phyloP scores from a whole-genome alignment of 1,139 yeast genomes.

The Meyerozyma guilliermondii region DNA sequence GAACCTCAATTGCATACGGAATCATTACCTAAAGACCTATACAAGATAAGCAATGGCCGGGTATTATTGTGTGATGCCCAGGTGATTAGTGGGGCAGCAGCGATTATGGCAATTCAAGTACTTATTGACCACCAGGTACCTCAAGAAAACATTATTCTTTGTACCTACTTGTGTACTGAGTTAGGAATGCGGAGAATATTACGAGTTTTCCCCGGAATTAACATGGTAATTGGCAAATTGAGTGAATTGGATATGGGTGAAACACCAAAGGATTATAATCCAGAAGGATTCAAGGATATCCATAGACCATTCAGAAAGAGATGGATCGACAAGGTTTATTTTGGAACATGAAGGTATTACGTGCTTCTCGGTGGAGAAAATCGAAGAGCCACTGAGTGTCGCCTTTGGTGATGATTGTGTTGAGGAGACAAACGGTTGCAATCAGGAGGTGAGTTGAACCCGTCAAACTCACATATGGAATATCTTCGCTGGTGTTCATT shows the following conservation, averaged over 20 bases:
- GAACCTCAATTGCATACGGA: slow-evolving; percentile 89
- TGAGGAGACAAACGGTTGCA: slow-evolving; percentile 4
- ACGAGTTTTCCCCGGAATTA: slow-evolving; percentile 66
- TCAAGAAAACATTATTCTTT: slow-evolving; percentile 59
- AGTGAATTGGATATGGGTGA: slow-evolving; percentile 33
- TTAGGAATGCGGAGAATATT: slow-evolving; percentile 72
- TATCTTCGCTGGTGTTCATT: slow-evolving; percentile 6
- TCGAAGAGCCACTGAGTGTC: slow-evolving; percentile 28
- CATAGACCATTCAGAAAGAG: slow-evolving; percentile 65
- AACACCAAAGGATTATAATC: slow-evolving; percentile 20
- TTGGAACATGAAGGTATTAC: slow-evolving; percentile 47
- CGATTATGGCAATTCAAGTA: slow-evolving; percentile 91
- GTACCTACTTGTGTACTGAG: slow-evolving; percentile 74
- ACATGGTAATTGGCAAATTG: slow-evolving; percentile 65
- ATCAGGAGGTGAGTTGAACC: slow-evolving; percentile 9
- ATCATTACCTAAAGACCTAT: slow-evolving; percentile 37
- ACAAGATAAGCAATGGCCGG: slow-evolving; percentile 25
- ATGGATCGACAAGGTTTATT: slow-evolving; percentile 73
- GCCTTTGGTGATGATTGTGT: slow-evolving; percentile 17
- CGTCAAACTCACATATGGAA: slow-evolving; percentile 23
- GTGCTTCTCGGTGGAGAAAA: slow-evolving; percentile 10
- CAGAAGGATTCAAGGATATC: slow-evolving; percentile 35
- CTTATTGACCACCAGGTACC: slow-evolving; percentile 75
- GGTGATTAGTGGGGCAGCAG: slow-evolving; percentile 87
- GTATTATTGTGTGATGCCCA: slow-evolving; percentile 82